Evolutionary conservation across 1,139 yeast species (phyloP).

Genomic region (Pichia inconspicua): DNA sequence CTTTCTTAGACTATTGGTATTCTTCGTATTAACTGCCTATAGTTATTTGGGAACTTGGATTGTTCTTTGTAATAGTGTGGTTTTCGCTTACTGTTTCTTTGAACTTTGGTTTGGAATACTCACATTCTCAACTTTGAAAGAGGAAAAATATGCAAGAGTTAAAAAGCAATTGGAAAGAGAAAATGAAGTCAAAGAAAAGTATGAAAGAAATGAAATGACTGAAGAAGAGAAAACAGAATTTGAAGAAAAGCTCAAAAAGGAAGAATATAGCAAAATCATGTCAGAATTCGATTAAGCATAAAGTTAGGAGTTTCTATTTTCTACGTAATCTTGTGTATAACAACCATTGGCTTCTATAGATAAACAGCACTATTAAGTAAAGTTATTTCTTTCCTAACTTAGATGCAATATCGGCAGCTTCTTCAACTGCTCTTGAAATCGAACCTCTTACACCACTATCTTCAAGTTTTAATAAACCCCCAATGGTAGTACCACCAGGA

Average conservation of each 20-base stretch:
- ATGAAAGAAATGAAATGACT: slow-evolving; percentile 24
- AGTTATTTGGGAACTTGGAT: slow-evolving; percentile 36
- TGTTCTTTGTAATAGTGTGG: slow-evolving; percentile 50
- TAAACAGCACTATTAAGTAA: no score
- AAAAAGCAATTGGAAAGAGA: slow-evolving; percentile 34
- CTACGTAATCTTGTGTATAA: background rate
- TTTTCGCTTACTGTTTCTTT: slow-evolving; percentile 53
- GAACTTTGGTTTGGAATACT: slow-evolving; percentile 69
- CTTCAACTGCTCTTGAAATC: slow-evolving; percentile 82
- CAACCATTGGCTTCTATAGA: no score
- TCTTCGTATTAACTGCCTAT: slow-evolving; percentile 45
- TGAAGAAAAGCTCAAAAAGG: slow-evolving; percentile 19
- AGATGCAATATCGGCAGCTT: slow-evolving; percentile 80
- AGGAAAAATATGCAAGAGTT: slow-evolving; percentile 37
- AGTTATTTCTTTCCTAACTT: slow-evolving; percentile 60
- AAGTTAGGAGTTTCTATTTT: background rate
- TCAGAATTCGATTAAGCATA: slow-evolving; percentile 18
- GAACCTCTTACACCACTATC: slow-evolving; percentile 84
- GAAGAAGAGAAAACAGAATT: slow-evolving; percentile 18
- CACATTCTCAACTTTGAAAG: slow-evolving; percentile 55
- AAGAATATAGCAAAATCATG: slow-evolving; percentile 26
- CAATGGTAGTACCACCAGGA: slow-evolving; percentile 97
- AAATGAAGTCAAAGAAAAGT: slow-evolving; percentile 28
- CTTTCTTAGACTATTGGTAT: slow-evolving; percentile 55
- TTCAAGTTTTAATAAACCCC: slow-evolving; percentile 89